Evolutionary conservation across 306 rosid genomes (phyloP).

Genomic region (Inga oerstediana): DNA sequence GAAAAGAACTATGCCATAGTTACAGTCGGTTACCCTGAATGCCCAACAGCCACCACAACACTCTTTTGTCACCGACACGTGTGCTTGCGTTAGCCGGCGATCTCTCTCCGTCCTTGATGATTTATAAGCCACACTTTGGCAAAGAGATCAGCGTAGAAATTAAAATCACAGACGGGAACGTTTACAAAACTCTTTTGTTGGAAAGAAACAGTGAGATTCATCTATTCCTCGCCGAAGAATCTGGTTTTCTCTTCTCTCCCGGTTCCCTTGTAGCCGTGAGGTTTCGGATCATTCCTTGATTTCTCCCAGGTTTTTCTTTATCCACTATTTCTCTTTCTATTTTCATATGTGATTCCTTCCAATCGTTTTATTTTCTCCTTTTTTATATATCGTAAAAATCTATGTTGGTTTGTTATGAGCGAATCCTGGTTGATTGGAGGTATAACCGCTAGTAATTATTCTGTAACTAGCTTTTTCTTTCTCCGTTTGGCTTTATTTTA

Average conservation of each 20-base stretch:
- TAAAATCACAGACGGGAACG: conserved; percentile 16
- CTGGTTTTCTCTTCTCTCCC: conserved; percentile 8
- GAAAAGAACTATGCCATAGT: neutral
- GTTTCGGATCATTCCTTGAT: neutral
- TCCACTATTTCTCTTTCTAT: conserved; percentile 21
- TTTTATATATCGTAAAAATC: neutral
- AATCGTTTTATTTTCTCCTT: neutral
- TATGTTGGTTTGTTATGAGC: conserved; percentile 1
- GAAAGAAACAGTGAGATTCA: conserved; percentile 14
- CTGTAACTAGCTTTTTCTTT: neutral
- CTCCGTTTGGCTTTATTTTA: neutral
- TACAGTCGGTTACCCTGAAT: neutral
- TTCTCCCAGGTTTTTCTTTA: conserved; percentile 33
- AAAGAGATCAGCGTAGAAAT: neutral
- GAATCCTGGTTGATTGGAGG: conserved; percentile 10
- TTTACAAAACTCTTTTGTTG: neutral
- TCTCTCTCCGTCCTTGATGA: neutral
- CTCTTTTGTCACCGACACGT: neutral
- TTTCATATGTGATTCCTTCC: neutral
- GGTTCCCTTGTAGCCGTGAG: neutral
- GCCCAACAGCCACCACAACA: too few species aligned
- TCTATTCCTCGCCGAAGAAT: conserved; percentile 7
- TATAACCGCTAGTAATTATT: neutral
- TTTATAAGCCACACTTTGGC: conserved; percentile 44
- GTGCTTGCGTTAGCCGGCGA: conserved; percentile 12